phyloP scores from a whole-genome alignment of 2,329 filamentous ascomycete species.

The Monosporascus ibericus region DNA sequence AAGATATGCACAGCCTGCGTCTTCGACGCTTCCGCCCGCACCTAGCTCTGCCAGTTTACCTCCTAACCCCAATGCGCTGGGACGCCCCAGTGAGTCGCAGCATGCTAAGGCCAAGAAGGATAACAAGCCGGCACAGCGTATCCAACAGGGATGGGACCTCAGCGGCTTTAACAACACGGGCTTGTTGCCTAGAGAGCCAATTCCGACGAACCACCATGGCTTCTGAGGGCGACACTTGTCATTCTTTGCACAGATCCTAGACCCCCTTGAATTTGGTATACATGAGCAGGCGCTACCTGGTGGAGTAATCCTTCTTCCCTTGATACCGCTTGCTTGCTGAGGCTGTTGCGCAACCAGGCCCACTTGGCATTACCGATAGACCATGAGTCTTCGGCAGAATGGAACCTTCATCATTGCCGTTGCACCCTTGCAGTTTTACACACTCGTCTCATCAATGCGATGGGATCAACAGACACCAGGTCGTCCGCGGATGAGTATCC shows the following conservation, averaged over 20 bases:
- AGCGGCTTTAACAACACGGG: conserved; percentile 35
- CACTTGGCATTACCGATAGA: too few species aligned
- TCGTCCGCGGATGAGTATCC: background rate
- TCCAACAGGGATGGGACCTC: conserved; percentile 34
- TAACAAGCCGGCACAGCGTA: conserved; percentile 17
- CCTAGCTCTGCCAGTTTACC: conserved; percentile 22
- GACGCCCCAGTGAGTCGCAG: conserved; percentile 17
- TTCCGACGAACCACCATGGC: background rate
- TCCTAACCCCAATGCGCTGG: conserved; percentile 29
- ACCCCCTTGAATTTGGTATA: background rate
- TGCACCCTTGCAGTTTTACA: background rate
- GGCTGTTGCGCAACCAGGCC: too few species aligned
- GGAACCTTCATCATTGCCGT: background rate
- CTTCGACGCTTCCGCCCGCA: conserved; percentile 19
- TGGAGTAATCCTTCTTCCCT: too few species aligned
- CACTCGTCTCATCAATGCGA: conserved; percentile 19
- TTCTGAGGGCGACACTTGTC: background rate
- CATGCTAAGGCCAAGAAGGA: conserved; percentile 10
- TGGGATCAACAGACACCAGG: conserved; percentile 6
- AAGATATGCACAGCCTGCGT: conserved; percentile 18
- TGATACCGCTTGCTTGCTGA: too few species aligned
- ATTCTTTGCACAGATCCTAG: background rate
- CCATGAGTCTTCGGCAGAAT: background rate
- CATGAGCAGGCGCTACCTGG: too few species aligned
- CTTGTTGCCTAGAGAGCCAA: conserved; percentile 11